A percentile compares a stretch with the other conserved stretches of the same genome.
phyloP scores from a whole-genome alignment of 495 filamentous ascomycete species.

The Penicillium egyptiacum region DNA sequence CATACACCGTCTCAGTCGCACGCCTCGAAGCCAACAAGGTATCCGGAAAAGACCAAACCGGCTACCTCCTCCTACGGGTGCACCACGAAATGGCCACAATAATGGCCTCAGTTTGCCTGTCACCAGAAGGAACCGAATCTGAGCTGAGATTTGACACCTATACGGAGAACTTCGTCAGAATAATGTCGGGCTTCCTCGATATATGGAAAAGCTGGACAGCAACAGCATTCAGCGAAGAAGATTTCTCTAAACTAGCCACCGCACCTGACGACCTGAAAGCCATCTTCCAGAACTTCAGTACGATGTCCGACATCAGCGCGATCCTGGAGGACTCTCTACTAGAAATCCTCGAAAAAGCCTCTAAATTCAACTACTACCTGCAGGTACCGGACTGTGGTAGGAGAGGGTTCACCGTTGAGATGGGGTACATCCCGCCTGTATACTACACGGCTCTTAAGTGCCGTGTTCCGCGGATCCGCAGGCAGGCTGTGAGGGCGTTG shows the following conservation, averaged over 20 bases:
- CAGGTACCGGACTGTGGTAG: conserved; percentile 11
- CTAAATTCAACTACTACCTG: background rate
- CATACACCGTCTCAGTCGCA: conserved; percentile 10
- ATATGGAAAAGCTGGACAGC: conserved; percentile 29
- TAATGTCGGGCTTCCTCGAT: conserved; percentile 33
- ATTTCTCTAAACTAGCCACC: background rate
- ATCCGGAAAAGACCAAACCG: conserved; percentile 14
- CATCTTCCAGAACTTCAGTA: background rate
- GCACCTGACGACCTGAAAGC: background rate
- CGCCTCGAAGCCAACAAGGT: conserved; percentile 5
- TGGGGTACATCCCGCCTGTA: conserved; percentile 51
- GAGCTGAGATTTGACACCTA: conserved; percentile 46
- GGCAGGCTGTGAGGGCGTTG: conserved; percentile 45
- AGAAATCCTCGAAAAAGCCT: conserved; percentile 11
- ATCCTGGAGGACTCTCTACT: background rate
- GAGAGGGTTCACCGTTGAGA: conserved; percentile 43
- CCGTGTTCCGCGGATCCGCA: conserved; percentile 47
- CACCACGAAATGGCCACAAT: conserved; percentile 51
- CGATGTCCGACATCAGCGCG: background rate
- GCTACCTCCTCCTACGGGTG: conserved; percentile 36
- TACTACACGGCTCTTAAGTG: conserved; percentile 58
- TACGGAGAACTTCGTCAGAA: conserved; percentile 36
- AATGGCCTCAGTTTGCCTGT: conserved; percentile 44
- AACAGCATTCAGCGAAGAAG: background rate
- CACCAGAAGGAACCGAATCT: conserved; percentile 10